Evolutionary conservation across 148 eudicot genomes (phyloP).

Genomic region (Heliosperma pusillum): DNA sequence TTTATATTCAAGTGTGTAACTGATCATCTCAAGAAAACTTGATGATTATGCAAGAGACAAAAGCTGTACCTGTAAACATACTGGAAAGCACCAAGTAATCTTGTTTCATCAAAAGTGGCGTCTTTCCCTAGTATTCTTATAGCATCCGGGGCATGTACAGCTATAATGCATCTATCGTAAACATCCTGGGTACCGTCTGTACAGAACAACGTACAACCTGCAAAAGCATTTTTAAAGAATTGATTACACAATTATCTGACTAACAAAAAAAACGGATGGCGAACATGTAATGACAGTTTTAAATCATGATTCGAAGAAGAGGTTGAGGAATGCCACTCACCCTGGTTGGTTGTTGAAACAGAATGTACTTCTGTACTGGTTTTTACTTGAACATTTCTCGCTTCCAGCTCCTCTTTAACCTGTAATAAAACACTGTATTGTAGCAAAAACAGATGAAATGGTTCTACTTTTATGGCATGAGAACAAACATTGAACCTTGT

Average conservation of each 20-base stretch:
- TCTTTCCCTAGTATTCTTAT: constrained; percentile 63
- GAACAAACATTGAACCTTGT: constrained; percentile 28
- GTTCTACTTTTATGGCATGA: neutral
- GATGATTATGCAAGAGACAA: too few species aligned
- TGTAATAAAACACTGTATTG: constrained; percentile 16
- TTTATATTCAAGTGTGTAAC: neutral
- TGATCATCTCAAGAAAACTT: too few species aligned
- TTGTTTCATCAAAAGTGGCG: constrained; percentile 69
- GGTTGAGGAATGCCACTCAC: constrained; percentile 31
- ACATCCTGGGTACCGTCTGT: constrained; percentile 59
- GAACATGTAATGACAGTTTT: neutral
- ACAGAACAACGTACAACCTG: constrained; percentile 64
- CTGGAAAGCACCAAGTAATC: constrained; percentile 90
- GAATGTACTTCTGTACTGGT: constrained; percentile 48
- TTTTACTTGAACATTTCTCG: constrained; percentile 61
- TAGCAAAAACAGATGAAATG: neutral
- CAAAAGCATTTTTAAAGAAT: neutral
- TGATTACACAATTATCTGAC: neutral
- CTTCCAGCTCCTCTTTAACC: constrained; percentile 60
- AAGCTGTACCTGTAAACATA: constrained; percentile 72
- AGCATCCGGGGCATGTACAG: constrained; percentile 84
- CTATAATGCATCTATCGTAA: constrained; percentile 72
- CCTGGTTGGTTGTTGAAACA: constrained; percentile 49
- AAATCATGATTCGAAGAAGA: neutral
- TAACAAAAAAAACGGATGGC: neutral